phyloP scores from a whole-genome alignment of 2,329 filamentous ascomycete species.

The Aureobasidium sp. region DNA sequence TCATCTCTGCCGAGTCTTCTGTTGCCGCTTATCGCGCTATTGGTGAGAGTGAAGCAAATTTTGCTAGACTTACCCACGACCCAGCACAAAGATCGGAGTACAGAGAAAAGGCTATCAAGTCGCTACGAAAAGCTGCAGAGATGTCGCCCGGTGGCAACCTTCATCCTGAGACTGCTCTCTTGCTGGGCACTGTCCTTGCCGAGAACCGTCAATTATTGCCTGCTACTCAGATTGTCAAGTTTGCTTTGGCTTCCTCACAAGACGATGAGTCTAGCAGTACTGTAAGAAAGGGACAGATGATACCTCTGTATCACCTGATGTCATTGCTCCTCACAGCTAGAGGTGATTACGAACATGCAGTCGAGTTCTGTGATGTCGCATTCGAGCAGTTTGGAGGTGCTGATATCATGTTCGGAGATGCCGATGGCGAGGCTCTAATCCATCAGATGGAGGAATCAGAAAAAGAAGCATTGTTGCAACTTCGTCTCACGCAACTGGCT shows the following conservation, averaged over 20 bases:
- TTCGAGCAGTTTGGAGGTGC: conserved; percentile 73
- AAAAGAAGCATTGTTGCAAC: conserved; percentile 80
- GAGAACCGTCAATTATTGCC: conserved; percentile 74
- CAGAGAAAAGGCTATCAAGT: conserved; percentile 70
- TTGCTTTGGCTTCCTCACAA: conserved; percentile 56
- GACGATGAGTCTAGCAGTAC: conserved; percentile 1
- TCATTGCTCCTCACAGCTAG: conserved; percentile 77
- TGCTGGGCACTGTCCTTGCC: conserved; percentile 75
- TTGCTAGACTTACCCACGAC: conserved; percentile 76
- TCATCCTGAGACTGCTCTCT: conserved; percentile 71
- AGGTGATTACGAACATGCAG: conserved; percentile 75
- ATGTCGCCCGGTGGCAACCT: conserved; percentile 26
- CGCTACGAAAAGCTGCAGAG: conserved; percentile 16
- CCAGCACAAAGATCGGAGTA: conserved; percentile 62
- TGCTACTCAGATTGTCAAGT: conserved; percentile 76
- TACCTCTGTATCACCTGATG: conserved; percentile 87
- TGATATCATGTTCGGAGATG: conserved; percentile 3
- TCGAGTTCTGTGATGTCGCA: conserved; percentile 78
- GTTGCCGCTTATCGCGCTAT: conserved; percentile 75
- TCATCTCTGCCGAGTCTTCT: conserved; percentile 54
- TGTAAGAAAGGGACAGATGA: conserved; percentile 48
- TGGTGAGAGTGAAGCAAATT: conserved; percentile 77
- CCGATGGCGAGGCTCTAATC: conserved; percentile 40
- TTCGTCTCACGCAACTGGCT: conserved; percentile 89
- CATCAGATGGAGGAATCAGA: conserved; percentile 78